A percentile compares a stretch with the other conserved stretches of the same genome.
These are phyloP conservation scores for Medicago lupulina DNA, from an alignment of 306 rosid species.

Conservation along the genomic window DNA sequence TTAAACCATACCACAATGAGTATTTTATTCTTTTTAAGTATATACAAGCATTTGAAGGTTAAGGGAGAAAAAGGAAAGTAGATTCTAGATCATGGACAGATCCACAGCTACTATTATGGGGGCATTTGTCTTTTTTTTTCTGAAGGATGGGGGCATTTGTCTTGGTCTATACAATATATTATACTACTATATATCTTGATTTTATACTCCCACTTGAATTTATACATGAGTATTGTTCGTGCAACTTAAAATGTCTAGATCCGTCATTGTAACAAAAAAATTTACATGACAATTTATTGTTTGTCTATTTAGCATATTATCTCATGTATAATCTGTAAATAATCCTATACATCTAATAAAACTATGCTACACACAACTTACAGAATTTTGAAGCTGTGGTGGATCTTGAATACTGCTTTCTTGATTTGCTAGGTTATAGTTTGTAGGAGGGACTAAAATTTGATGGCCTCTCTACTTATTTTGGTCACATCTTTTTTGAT, in stretches of 20 bases:
- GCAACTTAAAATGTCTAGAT: neutral
- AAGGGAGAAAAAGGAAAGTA: neutral
- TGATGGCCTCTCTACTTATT: neutral
- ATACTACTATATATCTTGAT: neutral
- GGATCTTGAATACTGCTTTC: neutral
- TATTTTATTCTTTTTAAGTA: constrained; percentile 32
- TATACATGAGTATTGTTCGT: neutral
- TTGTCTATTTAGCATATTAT: constrained; percentile 40
- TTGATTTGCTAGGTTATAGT: neutral
- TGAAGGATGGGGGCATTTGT: neutral
- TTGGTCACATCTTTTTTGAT: too few relatives aligned
- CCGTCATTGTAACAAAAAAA: neutral
- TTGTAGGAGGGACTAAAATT: neutral
- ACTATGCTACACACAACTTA: constrained; percentile 9
- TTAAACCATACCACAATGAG: constrained; percentile 16
- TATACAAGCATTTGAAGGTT: constrained; percentile 34
- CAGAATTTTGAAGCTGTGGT: constrained; percentile 1
- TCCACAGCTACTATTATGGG: neutral
- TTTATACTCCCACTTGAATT: neutral
- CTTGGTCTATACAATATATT: neutral
- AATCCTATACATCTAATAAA: constrained; percentile 17
- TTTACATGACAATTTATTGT: constrained; percentile 1
- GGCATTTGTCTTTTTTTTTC: neutral
- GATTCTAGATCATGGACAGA: constrained; percentile 31
- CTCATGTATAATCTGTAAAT: constrained; percentile 6